Evolutionary conservation across 257 asterid species (phyloP), one percentile per base, ranked within the genome.

Genomic region (Solanum arcanum): DNA sequence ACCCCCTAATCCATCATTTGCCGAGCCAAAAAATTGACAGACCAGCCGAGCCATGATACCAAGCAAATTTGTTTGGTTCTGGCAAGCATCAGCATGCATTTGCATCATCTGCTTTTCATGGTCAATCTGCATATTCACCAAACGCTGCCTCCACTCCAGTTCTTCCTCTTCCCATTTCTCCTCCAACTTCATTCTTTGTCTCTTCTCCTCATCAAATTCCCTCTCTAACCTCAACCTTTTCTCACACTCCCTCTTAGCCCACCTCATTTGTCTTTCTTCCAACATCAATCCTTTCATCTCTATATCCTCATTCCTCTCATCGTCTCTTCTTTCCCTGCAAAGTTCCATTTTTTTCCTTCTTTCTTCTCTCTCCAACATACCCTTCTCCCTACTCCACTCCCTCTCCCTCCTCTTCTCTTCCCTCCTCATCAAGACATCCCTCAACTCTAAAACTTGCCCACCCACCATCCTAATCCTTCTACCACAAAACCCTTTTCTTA

Each of bases 81-180:
- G 99, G 92, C 97, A 95, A 87, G 98, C 90, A 86, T 95, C 97
- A 21, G 98, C 94, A 49, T 95, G 98, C 94, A 97, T 92, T 89
- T 96, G 98, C 94, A 95, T 93, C 97, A 97, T 94, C 90, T 93
- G 97, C 89, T 94, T 97, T 93, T 97, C 98, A 47, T 97, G 98
- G 77, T 95, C 98, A 27, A 94, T 91, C 90, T 95, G 98, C 98
- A 97, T 92, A 77, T 88, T 93, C 8, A 94, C 88, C 91, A 95
- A 89, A 87, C 94, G 93, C 90, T 97, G 98, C 90, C 95, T 95
- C 99, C 98, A 97, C 87, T 93, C 98, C 95, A 93, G 91, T 86
- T 93, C 97, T 66, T 95, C 98, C 84, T 93, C 96, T 91, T 94
- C 96, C 96, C 94, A 92, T 88, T 89, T 97, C 94, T 95, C 98